These are phyloP conservation scores for Chrysanthemum seticuspe DNA, from an alignment of 129 eudicot species.

Conservation along the genomic window DNA sequence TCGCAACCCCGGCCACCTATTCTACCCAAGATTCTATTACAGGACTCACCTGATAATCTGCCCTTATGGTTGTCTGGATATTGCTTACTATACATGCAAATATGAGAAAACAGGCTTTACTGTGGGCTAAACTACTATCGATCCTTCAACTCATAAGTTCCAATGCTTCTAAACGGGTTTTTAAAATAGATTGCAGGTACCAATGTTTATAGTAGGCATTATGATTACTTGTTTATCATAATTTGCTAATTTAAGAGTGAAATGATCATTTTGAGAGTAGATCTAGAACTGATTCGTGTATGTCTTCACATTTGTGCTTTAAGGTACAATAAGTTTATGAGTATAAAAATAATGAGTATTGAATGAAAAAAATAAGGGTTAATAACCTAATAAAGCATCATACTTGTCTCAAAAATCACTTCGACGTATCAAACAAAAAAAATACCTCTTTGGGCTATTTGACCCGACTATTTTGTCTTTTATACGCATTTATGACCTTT, in stretches of 20 bases:
- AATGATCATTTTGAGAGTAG: neutral
- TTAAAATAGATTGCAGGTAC: too few species aligned
- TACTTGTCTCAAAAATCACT: too few species aligned
- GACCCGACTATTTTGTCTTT: too few species aligned
- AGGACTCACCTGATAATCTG: constrained; percentile 11
- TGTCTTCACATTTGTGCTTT: neutral
- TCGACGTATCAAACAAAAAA: too few species aligned
- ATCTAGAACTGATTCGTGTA: neutral
- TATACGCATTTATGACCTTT: too few species aligned
- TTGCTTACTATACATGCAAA: constrained; percentile 17
- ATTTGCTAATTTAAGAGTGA: too few species aligned
- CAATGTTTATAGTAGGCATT: too few species aligned
- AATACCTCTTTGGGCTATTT: too few species aligned
- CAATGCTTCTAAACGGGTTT: neutral
- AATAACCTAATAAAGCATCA: too few species aligned
- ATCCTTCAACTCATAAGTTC: constrained; percentile 26
- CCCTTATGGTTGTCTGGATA: constrained; percentile 21
- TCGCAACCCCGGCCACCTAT: neutral
- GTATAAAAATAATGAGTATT: neutral
- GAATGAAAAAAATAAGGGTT: neutral
- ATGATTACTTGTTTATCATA: too few species aligned
- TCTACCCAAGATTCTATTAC: constrained; percentile 8
- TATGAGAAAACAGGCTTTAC: constrained; percentile 32
- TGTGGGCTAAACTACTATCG: constrained; percentile 40
- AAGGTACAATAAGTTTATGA: neutral